Evolutionary conservation across 2,329 filamentous ascomycete genomes (phyloP), one percentile per base, ranked within the genome.

Genomic region (Penicillium frequentans): DNA sequence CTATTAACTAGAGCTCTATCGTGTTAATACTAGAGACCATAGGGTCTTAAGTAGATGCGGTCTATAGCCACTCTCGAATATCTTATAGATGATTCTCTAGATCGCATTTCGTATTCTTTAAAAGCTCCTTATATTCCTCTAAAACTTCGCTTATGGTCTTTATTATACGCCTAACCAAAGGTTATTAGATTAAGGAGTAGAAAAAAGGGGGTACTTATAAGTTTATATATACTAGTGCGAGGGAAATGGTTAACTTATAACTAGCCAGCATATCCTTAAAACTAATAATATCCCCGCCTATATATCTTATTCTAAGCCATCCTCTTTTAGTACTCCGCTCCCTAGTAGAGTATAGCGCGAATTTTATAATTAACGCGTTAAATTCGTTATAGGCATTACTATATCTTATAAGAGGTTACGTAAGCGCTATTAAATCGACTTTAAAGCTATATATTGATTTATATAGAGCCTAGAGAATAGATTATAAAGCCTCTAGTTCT

Each of bases 91-190:
- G 29, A 13, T 43, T 45, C 46, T 51, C 53, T 8, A 55, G 53
- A 50, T 55, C 53, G 35, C 23, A 55, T 46, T 55, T 55, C 16
- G 53, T 55, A 24, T 55, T 51, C 31, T 55, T 39, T n/a, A 55
- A 51, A 23, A 55, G 48, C 14, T 55, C 53, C 45, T 55, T 55
- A 21, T 45, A 55, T 47, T 55, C 47, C 39, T 55, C 53, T 14
- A 54, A 1, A 42, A 54, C 44, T 14, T 24, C 35, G 21, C 33
- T 45, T 23, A 31, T 54, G 23, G 23, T 43, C 24, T 21, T 49
- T 16, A 8, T 31, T 9, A 8, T 31, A 8, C 29, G 29, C 13
- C 29, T 31, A 9, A 7, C 13, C 4, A 8, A 8, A 2, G 10
- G 29, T 3, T 9, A 8, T 31, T 31, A 31, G 29, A 31, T 3